Base-by-base conservation (phyloP, 2,329 filamentous ascomycete genomes). In the Trichophyton mentagrophytes region DNA sequence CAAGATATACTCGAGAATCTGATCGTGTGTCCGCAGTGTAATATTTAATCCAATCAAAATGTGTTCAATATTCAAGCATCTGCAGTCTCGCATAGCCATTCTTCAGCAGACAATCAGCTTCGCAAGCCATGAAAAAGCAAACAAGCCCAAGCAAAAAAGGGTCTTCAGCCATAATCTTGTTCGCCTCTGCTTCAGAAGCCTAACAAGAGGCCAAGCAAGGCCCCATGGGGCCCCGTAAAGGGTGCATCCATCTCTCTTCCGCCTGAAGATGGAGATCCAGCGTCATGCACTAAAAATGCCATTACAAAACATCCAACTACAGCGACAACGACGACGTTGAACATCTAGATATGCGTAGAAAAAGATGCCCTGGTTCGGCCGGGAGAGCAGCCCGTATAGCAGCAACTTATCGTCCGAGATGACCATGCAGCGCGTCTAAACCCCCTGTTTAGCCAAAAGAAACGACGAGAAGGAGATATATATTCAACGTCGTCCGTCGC, bases 31-130 rank as follows among this genome's bases (percentile, higher is more conserved):
- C 49, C 33, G 49, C 13, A 13, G 49, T 53, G 22, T 53, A 53
- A 53, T 53, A 53, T 53, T 33, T 53, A 53, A 53, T 53, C 49
- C 49, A 53, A 53, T 53, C 49, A 53, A 53, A n/a, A 13, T 13
- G n/a, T 27, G 49, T 30, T 33, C 25, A 44, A 7, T 44, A n/a
- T 44, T 44, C 40, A n/a, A n/a, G 15, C n/a, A 53, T 53, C 7
- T 13, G 27, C 27, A 13, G 7, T 53, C 49, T 30, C 22, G 22
- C 49, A 53, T 33, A 15, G 9, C 22, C n/a, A n/a, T 53, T 30
- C 49, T 53, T 53, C 49, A 53, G 49, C 15, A 7, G 5, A 44
- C 15, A 44, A 44, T 30, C 40, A n/a, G n/a, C n/a, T 25, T 17
- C 4, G 42, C 44, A 47, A 25, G 44, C 44, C 44, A 20, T 47